phyloP scores from a whole-genome alignment of 495 filamentous ascomycete genomes.

The Daldinia vernicosa region DNA sequence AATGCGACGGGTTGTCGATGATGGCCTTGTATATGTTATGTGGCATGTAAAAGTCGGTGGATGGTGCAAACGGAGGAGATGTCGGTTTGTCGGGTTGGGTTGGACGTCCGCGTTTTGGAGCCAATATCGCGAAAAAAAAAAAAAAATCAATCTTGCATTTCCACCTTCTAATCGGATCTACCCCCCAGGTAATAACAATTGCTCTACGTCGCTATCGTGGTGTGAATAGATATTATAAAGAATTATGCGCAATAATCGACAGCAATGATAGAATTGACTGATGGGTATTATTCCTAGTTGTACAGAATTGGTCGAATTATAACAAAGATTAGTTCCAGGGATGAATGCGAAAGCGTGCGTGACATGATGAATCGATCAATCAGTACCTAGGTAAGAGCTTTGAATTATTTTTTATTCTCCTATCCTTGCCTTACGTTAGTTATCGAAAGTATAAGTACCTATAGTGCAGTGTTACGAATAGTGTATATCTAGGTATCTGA shows the following conservation, averaged over 20 bases:
- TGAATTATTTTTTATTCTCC: constrained; percentile 10
- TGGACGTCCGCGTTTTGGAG: constrained; percentile 20
- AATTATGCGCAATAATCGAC: constrained; percentile 20
- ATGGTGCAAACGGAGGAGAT: constrained; percentile 17
- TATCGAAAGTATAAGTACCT: background rate
- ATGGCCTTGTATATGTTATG: constrained; percentile 1
- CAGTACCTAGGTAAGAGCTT: constrained; percentile 26
- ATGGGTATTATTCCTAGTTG: constrained; percentile 22
- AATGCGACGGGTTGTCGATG: constrained; percentile 20
- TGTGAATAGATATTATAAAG: constrained; percentile 5
- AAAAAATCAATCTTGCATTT: constrained; percentile 19
- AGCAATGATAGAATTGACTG: constrained; percentile 26
- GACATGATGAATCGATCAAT: constrained; percentile 36
- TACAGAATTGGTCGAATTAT: constrained; percentile 35
- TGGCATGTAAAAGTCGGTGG: constrained; percentile 26
- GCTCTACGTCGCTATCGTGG: background rate
- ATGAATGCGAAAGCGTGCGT: constrained; percentile 42
- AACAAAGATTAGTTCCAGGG: constrained; percentile 39
- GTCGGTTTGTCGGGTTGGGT: constrained; percentile 8
- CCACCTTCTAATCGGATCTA: constrained; percentile 1
- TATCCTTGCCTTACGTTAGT: constrained; percentile 16
- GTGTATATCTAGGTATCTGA: background rate
- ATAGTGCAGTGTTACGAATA: background rate
- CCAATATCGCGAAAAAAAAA: constrained; percentile 24
- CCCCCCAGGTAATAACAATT: constrained; percentile 1